phyloP scores from a whole-genome alignment of 768 basidiomycete species.

The Leccinum aurantiacum region DNA sequence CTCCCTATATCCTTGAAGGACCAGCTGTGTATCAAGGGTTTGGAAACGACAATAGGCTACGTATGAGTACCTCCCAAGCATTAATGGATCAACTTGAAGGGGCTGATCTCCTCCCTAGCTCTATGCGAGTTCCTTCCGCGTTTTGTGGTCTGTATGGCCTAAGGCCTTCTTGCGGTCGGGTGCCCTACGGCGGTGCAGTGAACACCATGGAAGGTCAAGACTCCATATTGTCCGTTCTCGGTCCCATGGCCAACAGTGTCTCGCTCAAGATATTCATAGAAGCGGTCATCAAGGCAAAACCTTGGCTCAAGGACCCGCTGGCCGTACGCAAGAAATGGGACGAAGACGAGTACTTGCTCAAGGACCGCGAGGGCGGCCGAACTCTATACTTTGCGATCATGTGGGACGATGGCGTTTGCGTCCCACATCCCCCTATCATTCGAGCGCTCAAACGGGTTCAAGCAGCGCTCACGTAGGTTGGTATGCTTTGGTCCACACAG shows the following conservation, averaged over 20 bases:
- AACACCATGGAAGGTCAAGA: constrained; percentile 74
- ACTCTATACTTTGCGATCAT: constrained; percentile 58
- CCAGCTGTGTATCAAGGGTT: constrained; percentile 64
- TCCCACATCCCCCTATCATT: constrained; percentile 63
- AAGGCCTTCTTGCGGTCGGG: constrained; percentile 63
- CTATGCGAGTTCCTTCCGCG: constrained; percentile 66
- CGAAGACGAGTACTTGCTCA: constrained; percentile 56
- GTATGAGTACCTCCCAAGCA: constrained; percentile 40
- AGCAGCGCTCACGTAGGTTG: constrained; percentile 55
- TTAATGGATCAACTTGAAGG: no score
- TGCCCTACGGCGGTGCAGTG: constrained; percentile 67
- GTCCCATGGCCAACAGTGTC: constrained; percentile 63
- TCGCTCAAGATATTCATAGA: constrained; percentile 63
- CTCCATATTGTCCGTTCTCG: constrained; percentile 67
- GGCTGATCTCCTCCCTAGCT: constrained; percentile 39
- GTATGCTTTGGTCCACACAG: constrained; percentile 33
- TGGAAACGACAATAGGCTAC: constrained; percentile 75
- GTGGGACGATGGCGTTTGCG: constrained; percentile 62
- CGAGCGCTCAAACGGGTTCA: constrained; percentile 59
- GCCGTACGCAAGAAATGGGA: constrained; percentile 59
- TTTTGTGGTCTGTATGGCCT: constrained; percentile 73
- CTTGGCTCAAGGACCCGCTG: constrained; percentile 69
- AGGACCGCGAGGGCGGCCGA: constrained; percentile 55
- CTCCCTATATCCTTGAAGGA: constrained; percentile 77
- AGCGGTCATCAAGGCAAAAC: constrained; percentile 54